Evolutionary conservation across 129 eudicot species (phyloP).

Genomic region (Kitagawia praeruptora): DNA sequence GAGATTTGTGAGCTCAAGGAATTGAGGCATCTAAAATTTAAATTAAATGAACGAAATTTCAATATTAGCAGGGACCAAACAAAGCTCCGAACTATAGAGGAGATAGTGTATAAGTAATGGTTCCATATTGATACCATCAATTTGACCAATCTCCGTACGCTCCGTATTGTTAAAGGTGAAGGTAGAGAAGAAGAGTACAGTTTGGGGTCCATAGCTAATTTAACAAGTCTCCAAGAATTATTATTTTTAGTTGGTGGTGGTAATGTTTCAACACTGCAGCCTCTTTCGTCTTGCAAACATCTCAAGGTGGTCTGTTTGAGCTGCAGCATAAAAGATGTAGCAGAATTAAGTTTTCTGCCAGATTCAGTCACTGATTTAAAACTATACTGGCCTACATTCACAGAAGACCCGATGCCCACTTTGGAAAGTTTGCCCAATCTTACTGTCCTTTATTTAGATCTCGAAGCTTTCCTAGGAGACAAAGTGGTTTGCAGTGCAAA

Average conservation of each 20-base stretch:
- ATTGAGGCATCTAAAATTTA: not conserved
- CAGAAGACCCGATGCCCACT: not conserved
- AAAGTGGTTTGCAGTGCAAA: no score
- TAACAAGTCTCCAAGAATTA: not conserved
- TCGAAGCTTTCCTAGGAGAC: no score
- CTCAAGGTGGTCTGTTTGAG: not conserved
- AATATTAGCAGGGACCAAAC: not conserved
- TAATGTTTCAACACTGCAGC: not conserved
- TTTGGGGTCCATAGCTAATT: not conserved
- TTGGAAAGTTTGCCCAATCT: not conserved
- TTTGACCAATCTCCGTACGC: not conserved
- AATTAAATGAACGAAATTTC: accelerated
- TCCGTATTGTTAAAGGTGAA: not conserved
- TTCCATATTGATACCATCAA: not conserved
- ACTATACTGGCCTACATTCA: accelerated
- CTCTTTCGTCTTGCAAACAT: not conserved
- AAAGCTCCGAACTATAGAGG: not conserved
- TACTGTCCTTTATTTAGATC: not conserved
- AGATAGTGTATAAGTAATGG: not conserved
- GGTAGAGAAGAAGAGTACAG: not conserved
- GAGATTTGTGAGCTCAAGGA: not conserved
- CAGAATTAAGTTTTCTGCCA: not conserved
- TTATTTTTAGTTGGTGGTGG: not conserved
- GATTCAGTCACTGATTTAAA: not conserved
- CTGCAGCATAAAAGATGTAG: not conserved